Base-by-base conservation (phyloP, 2,329 filamentous ascomycete species). In the Daldinia sp. region DNA sequence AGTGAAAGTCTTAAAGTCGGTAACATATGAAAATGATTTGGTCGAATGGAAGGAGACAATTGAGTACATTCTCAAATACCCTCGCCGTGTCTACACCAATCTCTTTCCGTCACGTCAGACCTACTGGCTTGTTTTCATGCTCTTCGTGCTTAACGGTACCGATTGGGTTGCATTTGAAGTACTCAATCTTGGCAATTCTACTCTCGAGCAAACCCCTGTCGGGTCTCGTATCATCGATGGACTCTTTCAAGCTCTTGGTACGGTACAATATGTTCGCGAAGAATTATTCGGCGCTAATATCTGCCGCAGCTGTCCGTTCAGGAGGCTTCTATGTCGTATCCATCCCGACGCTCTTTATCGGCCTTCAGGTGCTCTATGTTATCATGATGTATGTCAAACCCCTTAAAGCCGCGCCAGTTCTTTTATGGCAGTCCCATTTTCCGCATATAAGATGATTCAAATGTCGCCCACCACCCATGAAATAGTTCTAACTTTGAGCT, bases 101-200 rank as follows among this genome's bases (percentile, higher is more conserved):
- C 77, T 92, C 1, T 91, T 91, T 67, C 87, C 88, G 0, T 79
- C 82, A 2, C 79, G 82, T 0, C 83, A 85, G 50, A 91, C 88
- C 0, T 90, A 87, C 85, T 90, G 87, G 80, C 79, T 91, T 0
- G 75, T 90, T 8, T 83, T 83, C 48, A 86, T 88, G 63, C 80
- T 90, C 5, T 72, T 88, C 3, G 68, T 82, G 10, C 82, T 90
- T 13, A 90, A 90, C 58, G 80, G 83, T 0, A 81, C 87, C 15
- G 87, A 90, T 67, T 91, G 88, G 88, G 78, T 83, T 0, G 82
- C 83, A 0, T 91, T 91, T 65, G 87, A 90, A 72, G 76, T 90
- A 2, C 77, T 91, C 2, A 89, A 90, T 47, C 80, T 90, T 39
- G 84, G 85, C 1, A 90, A 90, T 67, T 75, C 81, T 1, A 79